Evolutionary conservation across 495 filamentous ascomycete species (phyloP), one percentile per base, ranked within the genome.

Genomic region (Penicillium macrosclerotiorum): DNA sequence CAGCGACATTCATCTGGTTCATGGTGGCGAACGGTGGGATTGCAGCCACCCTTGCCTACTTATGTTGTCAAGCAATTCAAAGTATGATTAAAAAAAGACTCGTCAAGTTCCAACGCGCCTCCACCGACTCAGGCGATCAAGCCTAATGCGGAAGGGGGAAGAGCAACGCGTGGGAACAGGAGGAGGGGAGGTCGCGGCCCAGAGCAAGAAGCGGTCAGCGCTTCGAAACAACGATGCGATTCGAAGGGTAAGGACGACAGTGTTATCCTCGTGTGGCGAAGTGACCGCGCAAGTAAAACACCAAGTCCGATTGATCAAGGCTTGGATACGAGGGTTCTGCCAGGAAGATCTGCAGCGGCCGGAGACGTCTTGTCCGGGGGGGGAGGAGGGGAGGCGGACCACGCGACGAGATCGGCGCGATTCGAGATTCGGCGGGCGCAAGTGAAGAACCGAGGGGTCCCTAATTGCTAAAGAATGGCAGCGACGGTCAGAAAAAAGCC

Each of bases 1-100:
- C 75, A 47, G 71, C 71, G 72, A 85, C 81, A 60, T 83, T 84
- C 62, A 87, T 79, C 68, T 82, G 81, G 58, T 88, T 90, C 84
- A 90, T 92, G 50, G 59, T 65, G 63, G 62, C 60, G 60, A 59
- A 60, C 45, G 50, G 57, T 52, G 54, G 56, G 45, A 54, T 56
- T 64, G 47, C 42, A 55, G 56, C 64, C 60, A 65, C 69, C 67
- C 61, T 71, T 66, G 62, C 62, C 63, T 57, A 37, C n/a, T n/a
- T 46, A 33, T 36, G 47, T 56, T 57, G 29, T 45, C 59, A 50
- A 45, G 48, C 59, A 47, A 58, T 50, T 47, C 54, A 48, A 55
- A n/a, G n/a, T n/a, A n/a, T n/a, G n/a, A 46, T 55, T 56, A 53
- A 57, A 34, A 37, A 39, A 42, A 16, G 22, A n/a, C n/a, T 47